A percentile compares a stretch with the other conserved stretches of the same genome.
Conservation (phyloP, 148 eudicot species). For the Rhododendron ovatum region DNA sequence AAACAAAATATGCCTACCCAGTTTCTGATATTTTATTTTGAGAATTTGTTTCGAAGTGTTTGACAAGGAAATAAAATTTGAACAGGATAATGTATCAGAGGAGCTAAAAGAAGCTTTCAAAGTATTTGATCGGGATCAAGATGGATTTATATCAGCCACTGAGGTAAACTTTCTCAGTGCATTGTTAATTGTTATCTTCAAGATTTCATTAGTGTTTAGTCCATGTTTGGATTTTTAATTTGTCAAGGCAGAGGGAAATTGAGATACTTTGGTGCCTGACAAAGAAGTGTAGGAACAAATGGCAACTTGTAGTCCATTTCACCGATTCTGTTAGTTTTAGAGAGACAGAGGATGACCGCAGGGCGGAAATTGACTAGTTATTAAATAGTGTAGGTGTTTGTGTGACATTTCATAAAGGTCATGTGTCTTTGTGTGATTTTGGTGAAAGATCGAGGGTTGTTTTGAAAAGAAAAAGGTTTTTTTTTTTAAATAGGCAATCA, state of each 20-base stretch:
- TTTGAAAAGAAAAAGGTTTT: too few species aligned
- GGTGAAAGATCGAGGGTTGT: too few species aligned
- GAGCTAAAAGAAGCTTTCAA: conserved; percentile 53
- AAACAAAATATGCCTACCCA: background rate
- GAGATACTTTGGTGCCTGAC: background rate
- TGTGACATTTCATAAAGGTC: too few species aligned
- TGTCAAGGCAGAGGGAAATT: background rate
- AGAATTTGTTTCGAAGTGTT: background rate
- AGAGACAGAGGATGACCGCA: too few species aligned
- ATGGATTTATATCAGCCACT: conserved; percentile 46
- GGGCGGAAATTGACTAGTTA: too few species aligned
- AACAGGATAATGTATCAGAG: conserved; percentile 33
- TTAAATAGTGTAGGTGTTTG: too few species aligned
- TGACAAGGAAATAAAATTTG: background rate
- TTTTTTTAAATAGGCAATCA: too few species aligned
- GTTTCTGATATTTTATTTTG: background rate
- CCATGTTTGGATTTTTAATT: background rate
- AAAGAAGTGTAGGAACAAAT: too few species aligned
- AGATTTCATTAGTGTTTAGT: background rate
- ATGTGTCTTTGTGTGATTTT: too few species aligned
- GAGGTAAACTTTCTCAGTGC: conserved; percentile 23
- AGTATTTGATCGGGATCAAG: conserved; percentile 54
- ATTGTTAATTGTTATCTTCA: background rate
- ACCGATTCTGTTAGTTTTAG: too few species aligned
- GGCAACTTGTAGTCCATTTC: too few species aligned